phyloP scores from a whole-genome alignment of 768 basidiomycete genomes.

The Russula virescens region DNA sequence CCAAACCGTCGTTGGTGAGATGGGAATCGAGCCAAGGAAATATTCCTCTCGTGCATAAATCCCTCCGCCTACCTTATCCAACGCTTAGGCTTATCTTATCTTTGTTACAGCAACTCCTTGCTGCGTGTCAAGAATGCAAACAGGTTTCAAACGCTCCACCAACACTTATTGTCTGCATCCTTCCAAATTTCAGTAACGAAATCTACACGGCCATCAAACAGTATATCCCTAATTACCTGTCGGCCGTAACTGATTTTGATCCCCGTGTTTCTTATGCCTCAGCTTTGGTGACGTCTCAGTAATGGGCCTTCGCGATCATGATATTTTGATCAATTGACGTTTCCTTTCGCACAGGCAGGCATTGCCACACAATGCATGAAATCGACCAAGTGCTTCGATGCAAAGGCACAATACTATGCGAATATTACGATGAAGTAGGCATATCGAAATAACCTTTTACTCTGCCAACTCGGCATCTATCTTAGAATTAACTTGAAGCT shows the following conservation, averaged over 20 bases:
- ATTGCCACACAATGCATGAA: constrained; percentile 77
- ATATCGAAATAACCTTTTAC: neutral
- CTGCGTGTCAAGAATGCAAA: constrained; percentile 43
- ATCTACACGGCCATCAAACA: constrained; percentile 75
- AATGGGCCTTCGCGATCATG: neutral
- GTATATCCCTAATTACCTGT: constrained; percentile 35
- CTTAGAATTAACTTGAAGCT: constrained; percentile 77
- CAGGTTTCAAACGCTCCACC: constrained; percentile 33
- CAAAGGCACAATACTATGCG: constrained; percentile 70
- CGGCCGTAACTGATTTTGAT: neutral
- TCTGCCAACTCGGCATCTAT: neutral
- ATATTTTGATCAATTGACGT: constrained; percentile 26
- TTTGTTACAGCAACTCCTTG: constrained; percentile 43
- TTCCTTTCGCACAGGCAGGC: constrained; percentile 39
- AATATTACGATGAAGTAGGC: constrained; percentile 73
- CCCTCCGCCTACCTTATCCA: neutral
- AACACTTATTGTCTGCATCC: constrained; percentile 11
- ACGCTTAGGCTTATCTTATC: neutral
- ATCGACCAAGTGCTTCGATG: constrained; percentile 52
- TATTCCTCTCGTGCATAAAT: constrained; percentile 31
- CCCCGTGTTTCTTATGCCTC: constrained; percentile 29
- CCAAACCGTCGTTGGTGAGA: constrained; percentile 38
- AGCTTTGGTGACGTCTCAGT: constrained; percentile 14
- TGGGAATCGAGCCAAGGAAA: constrained; percentile 55
- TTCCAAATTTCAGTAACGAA: constrained; percentile 47